Percentiles rank a stretch among this genome's conserved stretches.
These are phyloP conservation scores for Thraustochytrium sp. DNA, from an alignment of 352 stramenopile species.

Conservation along the genomic window DNA sequence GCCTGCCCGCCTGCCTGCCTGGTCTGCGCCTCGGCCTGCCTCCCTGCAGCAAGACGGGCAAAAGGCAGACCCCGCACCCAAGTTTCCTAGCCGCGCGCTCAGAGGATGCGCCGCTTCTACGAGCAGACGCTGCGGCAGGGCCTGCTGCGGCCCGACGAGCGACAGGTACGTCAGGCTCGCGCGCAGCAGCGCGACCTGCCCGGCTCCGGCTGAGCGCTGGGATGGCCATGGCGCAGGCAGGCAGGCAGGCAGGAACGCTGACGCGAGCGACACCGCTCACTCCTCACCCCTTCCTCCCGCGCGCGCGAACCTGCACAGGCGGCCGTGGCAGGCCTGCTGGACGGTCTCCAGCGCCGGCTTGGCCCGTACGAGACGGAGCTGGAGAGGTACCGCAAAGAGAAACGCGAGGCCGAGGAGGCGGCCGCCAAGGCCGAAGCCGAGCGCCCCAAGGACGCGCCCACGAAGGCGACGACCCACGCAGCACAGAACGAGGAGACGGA, in stretches of 20 bases:
- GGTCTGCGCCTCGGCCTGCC: too few relatives aligned
- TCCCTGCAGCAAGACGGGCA: too few relatives aligned
- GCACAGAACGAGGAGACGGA: neutral
- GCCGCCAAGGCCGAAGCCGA: neutral
- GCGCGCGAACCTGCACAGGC: neutral
- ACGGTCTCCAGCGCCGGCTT: conserved; percentile 1
- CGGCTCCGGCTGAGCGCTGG: neutral
- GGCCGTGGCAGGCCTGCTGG: neutral
- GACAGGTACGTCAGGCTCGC: neutral
- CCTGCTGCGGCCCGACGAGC: neutral
- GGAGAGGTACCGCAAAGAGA: neutral
- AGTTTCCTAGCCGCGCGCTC: too few relatives aligned
- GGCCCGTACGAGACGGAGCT: neutral
- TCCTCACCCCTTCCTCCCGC: neutral
- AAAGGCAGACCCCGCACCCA: too few relatives aligned
- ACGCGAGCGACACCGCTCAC: neutral
- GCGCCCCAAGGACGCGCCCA: too few relatives aligned
- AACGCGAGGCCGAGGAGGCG: too few relatives aligned
- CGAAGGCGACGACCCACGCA: neutral
- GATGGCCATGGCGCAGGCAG: neutral
- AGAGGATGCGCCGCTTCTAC: conserved; percentile 16
- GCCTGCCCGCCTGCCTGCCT: too few relatives aligned
- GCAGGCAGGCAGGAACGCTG: neutral
- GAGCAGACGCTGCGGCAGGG: neutral
- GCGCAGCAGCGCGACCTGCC: neutral